Evolutionary conservation across 805 yeast species (phyloP), one percentile per base, ranked within the genome.

Genomic region (Lipomyces kockii): DNA sequence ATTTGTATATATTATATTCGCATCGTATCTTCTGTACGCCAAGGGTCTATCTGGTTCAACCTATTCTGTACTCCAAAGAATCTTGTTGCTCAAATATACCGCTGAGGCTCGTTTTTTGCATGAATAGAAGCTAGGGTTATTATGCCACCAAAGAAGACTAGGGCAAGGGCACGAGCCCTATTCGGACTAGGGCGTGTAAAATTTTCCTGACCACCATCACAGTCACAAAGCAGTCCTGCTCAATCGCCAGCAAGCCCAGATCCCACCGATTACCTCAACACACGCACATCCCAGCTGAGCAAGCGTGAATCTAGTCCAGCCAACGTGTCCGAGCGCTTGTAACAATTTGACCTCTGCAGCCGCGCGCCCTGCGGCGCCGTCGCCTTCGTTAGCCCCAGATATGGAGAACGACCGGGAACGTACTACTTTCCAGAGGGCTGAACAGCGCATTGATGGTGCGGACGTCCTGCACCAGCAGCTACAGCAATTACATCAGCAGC

Each of bases 221-320:
- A 56, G 59, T 56, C 59, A 56, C 59, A 56, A 56, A 56, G 22
- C 59, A 56, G 59, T 56, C 59, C 59, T 29, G 35, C 27, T 54
- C 43, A 12, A 37, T 11, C 5, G 6, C 43, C 49, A 7, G 22
- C 22, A 43, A 43, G 22, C 8, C 49, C 49, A 2, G 8, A 43
- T 17, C 49, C 9, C 14, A 35, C 39, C 17, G 49, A 43, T 7
- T n/a, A 5, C n/a, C 49, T 7, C 3, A 17, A 43, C 49, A 1
- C 49, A 7, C 22, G 49, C 49, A 2, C 20, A 2, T 37, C 17
- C 43, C 14, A n/a, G 5, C 43, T 37, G 6, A 12, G 17, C 43
- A 12, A 37, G 43, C 43, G 43, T 37, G 17, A 37, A 5, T 43
- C 49, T n/a, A 8, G 49, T 43, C 22, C 43, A 37, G 22, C 39